phyloP scores from a whole-genome alignment of 2,329 filamentous ascomycete genomes.

The Chaetomium globosum region DNA sequence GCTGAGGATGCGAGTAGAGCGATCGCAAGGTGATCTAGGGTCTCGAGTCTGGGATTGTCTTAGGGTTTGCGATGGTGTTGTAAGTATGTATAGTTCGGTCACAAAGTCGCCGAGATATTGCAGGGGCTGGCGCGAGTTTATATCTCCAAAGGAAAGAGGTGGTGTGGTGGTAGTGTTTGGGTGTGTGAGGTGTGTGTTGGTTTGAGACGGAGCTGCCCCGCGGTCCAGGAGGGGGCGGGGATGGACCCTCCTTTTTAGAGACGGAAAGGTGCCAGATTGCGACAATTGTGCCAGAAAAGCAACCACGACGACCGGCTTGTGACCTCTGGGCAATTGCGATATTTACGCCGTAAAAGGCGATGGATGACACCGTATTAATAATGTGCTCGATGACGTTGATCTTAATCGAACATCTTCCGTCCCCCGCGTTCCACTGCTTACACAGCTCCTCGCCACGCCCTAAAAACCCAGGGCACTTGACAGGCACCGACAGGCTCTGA shows the following conservation, averaged over 20 bases:
- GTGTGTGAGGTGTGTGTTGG: slow-evolving; percentile 7
- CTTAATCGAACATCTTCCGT: not conserved
- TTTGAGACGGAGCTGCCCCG: slow-evolving; percentile 20
- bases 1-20: not conserved
- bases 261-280: slow-evolving; percentile 23
- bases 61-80: not conserved
- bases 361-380: slow-evolving; percentile 19
- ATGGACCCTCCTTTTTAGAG: slow-evolving; percentile 16
- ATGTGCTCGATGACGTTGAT: slow-evolving; percentile 8
- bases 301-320: not conserved
- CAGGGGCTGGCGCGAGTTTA: not conserved
- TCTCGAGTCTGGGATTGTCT: not conserved
- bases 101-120: not conserved
- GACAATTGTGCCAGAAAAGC: slow-evolving; percentile 14
- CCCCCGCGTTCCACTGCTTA: not conserved
- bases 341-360: slow-evolving; percentile 11
- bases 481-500: no score
- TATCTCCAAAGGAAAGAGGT: not conserved
- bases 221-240: slow-evolving; percentile 12
- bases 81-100: not conserved
- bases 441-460: not conserved
- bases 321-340: not conserved
- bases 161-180: not conserved
- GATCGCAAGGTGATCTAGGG: not conserved
- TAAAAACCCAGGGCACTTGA: no score